These are phyloP conservation scores for Pythium brachiatum DNA, from an alignment of 352 stramenopile species.

Conservation along the genomic window DNA sequence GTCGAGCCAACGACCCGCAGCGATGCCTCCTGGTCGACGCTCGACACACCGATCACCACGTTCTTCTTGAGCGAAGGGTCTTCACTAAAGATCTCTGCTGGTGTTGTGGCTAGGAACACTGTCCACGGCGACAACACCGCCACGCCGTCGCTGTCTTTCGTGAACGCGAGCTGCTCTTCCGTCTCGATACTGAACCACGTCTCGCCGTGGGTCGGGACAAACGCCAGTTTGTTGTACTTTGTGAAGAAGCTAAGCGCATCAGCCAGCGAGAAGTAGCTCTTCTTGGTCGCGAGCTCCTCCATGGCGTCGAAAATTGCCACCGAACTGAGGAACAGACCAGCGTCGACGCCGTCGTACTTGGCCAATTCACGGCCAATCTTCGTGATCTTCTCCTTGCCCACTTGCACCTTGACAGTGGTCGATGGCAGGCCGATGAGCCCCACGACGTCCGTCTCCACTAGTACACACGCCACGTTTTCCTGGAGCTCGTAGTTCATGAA, in stretches of 20 bases:
- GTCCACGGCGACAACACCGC: slow-evolving; percentile 71
- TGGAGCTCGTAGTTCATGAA: slow-evolving; percentile 55
- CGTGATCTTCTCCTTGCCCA: slow-evolving; percentile 54
- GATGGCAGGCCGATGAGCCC: slow-evolving; percentile 56
- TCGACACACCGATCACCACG: slow-evolving; percentile 71
- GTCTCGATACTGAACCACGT: slow-evolving; percentile 86
- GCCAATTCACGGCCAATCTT: slow-evolving; percentile 56
- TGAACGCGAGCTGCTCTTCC: slow-evolving; percentile 75
- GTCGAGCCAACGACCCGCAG: slow-evolving; percentile 65
- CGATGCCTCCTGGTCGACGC: slow-evolving; percentile 53
- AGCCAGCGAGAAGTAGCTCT: slow-evolving; percentile 71
- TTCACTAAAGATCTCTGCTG: slow-evolving; percentile 27
- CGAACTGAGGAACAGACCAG: slow-evolving; percentile 70
- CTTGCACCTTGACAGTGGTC: slow-evolving; percentile 62
- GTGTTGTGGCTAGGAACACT: slow-evolving; percentile 69
- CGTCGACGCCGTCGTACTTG: slow-evolving; percentile 65
- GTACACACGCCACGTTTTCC: slow-evolving; percentile 61
- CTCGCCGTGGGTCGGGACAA: slow-evolving; percentile 59
- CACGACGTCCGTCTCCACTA: slow-evolving; percentile 69
- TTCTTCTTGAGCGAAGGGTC: slow-evolving; percentile 64
- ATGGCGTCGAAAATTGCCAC: slow-evolving; percentile 67
- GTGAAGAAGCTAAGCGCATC: slow-evolving; percentile 73
- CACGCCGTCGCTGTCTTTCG: slow-evolving; percentile 65
- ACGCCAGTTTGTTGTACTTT: slow-evolving; percentile 60
- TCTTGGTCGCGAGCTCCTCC: slow-evolving; percentile 53